Percentiles rank a stretch among this genome's conserved stretches.
Conservation (phyloP, 495 filamentous ascomycete genomes). For the Aspergillus haitiensis region DNA sequence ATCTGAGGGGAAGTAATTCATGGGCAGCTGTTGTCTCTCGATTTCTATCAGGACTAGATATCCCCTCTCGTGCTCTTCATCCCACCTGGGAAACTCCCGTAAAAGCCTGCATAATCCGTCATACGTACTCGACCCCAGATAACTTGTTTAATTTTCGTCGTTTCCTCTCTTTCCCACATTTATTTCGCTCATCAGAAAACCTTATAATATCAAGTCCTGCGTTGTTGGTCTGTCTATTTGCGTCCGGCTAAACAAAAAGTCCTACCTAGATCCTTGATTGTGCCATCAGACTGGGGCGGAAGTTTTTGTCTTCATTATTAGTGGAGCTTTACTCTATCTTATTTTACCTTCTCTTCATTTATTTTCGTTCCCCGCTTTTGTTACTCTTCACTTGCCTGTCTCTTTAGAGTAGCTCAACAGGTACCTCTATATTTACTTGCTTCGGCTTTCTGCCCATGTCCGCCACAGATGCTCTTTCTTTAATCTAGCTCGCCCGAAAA, state of each 20-base stretch:
- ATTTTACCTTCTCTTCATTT: not conserved
- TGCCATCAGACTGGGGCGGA: not conserved
- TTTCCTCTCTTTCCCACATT: constrained; percentile 2
- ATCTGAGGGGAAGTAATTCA: not conserved
- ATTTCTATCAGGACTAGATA: not conserved
- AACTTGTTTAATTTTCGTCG: not conserved
- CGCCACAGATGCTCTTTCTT: not conserved
- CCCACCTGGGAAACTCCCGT: constrained; percentile 8
- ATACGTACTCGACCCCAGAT: not conserved
- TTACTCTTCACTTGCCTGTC: not conserved
- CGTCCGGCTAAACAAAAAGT: not conserved
- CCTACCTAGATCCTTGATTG: too few species aligned
- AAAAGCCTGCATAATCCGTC: not conserved
- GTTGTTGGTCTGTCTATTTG: constrained; percentile 12
- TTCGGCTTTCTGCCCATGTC: not conserved
- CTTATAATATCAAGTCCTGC: not conserved
- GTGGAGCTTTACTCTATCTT: not conserved
- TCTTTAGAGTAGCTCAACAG: constrained; percentile 1
- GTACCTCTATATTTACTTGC: not conserved
- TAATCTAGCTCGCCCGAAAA: not conserved
- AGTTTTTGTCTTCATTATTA: too few species aligned
- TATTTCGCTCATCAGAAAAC: not conserved
- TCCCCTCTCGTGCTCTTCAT: constrained; percentile 11
- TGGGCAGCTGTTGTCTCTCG: constrained; percentile 1
- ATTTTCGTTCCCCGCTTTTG: constrained; percentile 1